Evolutionary conservation across 1,284 basidiomycete species (phyloP).

Genomic region (Ceratobasidium sp.): DNA sequence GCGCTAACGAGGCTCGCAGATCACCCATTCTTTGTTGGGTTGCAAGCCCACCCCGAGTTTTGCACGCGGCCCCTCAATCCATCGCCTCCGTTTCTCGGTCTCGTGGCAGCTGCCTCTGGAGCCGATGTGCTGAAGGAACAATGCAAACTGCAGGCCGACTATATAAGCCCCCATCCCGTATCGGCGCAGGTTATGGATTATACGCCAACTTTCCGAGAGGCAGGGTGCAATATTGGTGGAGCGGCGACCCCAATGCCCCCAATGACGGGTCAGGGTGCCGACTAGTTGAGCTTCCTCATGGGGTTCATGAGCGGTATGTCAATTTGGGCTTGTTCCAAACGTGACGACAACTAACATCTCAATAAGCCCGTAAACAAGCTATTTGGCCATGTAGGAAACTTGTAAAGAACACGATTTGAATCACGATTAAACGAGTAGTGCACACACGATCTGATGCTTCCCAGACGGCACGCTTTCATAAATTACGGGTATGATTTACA

Average conservation of each 20-base stretch:
- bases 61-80: slow-evolving; percentile 99
- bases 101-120: slow-evolving; percentile 87
- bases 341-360: too few relatives aligned
- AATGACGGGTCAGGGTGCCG: neutral
- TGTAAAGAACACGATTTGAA: neutral
- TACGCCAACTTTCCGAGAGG: slow-evolving; percentile 15
- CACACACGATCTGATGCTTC: neutral
- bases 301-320: too few relatives aligned
- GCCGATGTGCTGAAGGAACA: slow-evolving; percentile 74
- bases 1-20: slow-evolving; percentile 56
- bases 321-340: too few relatives aligned
- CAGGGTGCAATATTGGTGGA: slow-evolving; percentile 30
- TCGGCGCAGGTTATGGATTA: slow-evolving; percentile 15
- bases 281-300: neutral
- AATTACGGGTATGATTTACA: neutral
- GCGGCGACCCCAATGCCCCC: slow-evolving; percentile 20
- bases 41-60: slow-evolving; percentile 99
- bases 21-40: slow-evolving; percentile 93
- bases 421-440: neutral
- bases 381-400: too few relatives aligned
- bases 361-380: too few relatives aligned
- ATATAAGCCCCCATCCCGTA: slow-evolving; percentile 53
- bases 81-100: slow-evolving; percentile 95
- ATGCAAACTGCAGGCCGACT: slow-evolving; percentile 65
- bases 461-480: too few relatives aligned